Percentiles rank a stretch among this genome's conserved stretches.
phyloP scores from a whole-genome alignment of 768 basidiomycete species.

The Hygrocybe punicea region DNA sequence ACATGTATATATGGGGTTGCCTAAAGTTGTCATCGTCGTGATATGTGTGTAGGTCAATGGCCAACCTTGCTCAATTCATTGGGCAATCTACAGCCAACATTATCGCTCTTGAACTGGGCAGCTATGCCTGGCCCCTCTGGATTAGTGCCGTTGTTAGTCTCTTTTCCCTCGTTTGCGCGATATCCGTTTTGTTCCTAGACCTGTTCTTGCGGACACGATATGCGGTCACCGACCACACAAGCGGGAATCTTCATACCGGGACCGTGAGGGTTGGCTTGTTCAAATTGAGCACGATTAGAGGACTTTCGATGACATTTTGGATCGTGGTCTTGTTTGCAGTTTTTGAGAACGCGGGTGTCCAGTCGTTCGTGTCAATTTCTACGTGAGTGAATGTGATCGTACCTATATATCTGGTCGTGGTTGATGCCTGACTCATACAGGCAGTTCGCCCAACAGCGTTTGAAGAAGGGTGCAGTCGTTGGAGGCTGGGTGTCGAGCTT shows the following conservation, averaged over 20 bases:
- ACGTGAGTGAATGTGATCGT: slow-evolving; percentile 30
- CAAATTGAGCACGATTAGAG: slow-evolving; percentile 29
- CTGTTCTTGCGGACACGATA: slow-evolving; percentile 34
- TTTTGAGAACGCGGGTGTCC: slow-evolving; percentile 44
- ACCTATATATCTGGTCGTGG: not conserved
- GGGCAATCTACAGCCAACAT: slow-evolving; percentile 43
- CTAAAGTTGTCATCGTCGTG: not conserved
- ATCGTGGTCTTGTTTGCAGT: slow-evolving; percentile 37
- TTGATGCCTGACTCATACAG: slow-evolving; percentile 16
- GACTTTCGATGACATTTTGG: slow-evolving; percentile 42
- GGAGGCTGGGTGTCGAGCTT: slow-evolving; percentile 46
- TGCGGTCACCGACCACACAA: slow-evolving; percentile 37
- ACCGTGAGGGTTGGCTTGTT: slow-evolving; percentile 24
- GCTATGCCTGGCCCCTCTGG: slow-evolving; percentile 43
- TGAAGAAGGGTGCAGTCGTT: slow-evolving; percentile 41
- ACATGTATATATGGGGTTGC: not conserved
- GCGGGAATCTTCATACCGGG: slow-evolving; percentile 29
- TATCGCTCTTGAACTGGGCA: slow-evolving; percentile 36
- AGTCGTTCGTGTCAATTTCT: slow-evolving; percentile 43
- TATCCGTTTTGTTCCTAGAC: slow-evolving; percentile 37
- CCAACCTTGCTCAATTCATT: slow-evolving; percentile 40
- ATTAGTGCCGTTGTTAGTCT: slow-evolving; percentile 38
- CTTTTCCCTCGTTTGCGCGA: slow-evolving; percentile 39
- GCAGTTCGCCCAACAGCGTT: slow-evolving; percentile 42
- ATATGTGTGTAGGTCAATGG: slow-evolving; percentile 28